Conservation (phyloP, 345 rosid genomes). For the Eucalyptus paniculata region DNA sequence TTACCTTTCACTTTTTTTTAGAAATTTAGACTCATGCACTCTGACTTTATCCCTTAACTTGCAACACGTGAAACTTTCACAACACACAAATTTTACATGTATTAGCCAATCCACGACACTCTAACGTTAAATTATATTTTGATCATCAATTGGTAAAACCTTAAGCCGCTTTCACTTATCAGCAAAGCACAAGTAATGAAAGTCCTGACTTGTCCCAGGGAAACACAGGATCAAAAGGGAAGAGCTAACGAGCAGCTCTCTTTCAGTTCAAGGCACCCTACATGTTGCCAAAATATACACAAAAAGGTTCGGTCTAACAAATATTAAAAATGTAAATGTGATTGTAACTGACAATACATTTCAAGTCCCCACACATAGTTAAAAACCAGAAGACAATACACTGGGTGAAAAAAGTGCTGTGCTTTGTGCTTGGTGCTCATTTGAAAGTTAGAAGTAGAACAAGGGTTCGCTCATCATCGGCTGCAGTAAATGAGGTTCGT, state of each 20-base stretch:
- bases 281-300: background rate
- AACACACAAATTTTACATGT: background rate
- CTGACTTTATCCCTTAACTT: background rate
- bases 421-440: background rate
- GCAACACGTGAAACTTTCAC: background rate
- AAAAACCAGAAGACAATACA: background rate
- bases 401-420: background rate
- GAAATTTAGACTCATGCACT: background rate
- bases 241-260: background rate
- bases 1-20: background rate
- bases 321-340: background rate
- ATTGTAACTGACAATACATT: background rate
- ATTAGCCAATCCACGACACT: background rate
- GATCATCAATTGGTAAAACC: background rate
- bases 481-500: background rate
- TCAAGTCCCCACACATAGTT: background rate
- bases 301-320: background rate
- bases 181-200: background rate
- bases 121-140: background rate
- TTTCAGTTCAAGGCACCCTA: background rate
- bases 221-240: background rate
- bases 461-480: background rate
- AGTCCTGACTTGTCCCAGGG: background rate
- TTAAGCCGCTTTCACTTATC: background rate
- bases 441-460: background rate